Conservation (phyloP, 805 yeast species). For the Candida methanosorbosa region DNA sequence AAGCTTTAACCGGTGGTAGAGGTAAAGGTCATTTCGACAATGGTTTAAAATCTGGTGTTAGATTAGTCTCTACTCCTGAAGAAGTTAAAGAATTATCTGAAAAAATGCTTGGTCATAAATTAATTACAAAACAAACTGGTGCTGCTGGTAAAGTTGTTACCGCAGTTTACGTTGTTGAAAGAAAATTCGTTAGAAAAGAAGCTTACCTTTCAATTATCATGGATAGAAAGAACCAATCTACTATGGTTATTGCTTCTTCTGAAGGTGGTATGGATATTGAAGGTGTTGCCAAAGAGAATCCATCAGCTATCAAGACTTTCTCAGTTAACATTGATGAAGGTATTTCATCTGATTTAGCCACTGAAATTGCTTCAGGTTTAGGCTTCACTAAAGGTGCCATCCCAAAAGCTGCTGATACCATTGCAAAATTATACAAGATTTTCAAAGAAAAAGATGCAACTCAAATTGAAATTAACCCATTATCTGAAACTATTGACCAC, state of each 20-base stretch:
- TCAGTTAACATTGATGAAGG: constrained; percentile 71
- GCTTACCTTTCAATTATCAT: constrained; percentile 90
- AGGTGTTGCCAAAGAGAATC: constrained; percentile 90
- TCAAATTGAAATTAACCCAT: constrained; percentile 97
- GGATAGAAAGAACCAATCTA: constrained; percentile 88
- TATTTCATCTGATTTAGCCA: constrained; percentile 69
- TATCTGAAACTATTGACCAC: constrained; percentile 86
- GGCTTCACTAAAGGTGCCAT: constrained; percentile 75
- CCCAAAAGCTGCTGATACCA: constrained; percentile 80
- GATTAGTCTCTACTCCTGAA: constrained; percentile 74
- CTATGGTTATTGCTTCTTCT: constrained; percentile 90
- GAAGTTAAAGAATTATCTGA: constrained; percentile 81
- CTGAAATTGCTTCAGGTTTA: constrained; percentile 65
- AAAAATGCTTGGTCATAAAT: constrained; percentile 86
- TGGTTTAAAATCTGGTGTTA: constrained; percentile 95
- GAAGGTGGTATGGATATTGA: constrained; percentile 99
- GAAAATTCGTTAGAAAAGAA: constrained; percentile 89
- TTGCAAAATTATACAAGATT: constrained; percentile 81
- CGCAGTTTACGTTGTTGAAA: constrained; percentile 92
- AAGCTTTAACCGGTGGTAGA: constrained; percentile 98
- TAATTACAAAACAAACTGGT: constrained; percentile 97
- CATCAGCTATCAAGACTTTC: constrained; percentile 86
- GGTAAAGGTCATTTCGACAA: constrained; percentile 98
- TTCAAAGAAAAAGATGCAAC: constrained; percentile 92
- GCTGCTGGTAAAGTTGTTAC: constrained; percentile 95